Evolutionary conservation across 352 stramenopile species (phyloP), one percentile per base, ranked within the genome.

Genomic region (Pythium sukuiense): DNA sequence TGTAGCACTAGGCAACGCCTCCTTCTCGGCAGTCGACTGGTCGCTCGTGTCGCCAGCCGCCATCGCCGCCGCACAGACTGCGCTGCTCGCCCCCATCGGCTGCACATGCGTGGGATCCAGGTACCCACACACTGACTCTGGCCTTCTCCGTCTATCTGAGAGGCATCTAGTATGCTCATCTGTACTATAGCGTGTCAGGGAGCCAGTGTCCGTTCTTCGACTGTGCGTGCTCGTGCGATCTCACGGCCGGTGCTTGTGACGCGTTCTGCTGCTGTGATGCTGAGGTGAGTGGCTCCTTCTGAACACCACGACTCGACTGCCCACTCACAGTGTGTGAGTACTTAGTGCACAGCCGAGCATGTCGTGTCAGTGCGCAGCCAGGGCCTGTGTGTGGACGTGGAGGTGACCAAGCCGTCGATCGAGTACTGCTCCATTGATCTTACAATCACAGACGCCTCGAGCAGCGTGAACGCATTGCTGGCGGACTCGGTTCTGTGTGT

Each of bases 201-300:
- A 24, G 20, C 20, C 55, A 61, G 6, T 85, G 76, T 27, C 14
- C 45, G 27, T 82, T 73, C 70, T 85, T 79, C 35, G 72, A 83
- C 30, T 85, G 74, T 32, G 27, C 54, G 33, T 85, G 77, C 46
- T 60, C 69, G 32, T 85, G 77, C 52, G 77, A 85, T 27, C 53
- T 85, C 56, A 85, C 77, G 6, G 77, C 77, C 8, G 74, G 74
- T 0, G 70, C 67, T 0, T 85, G 77, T 16, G 77, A 85, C 55
- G 55, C 74, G 11, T 74, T 83, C 57, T 85, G 74, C 70, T 85
- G 77, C 73, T 85, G 77, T 29, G 77, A 85, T 18, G 45, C 27
- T 6, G 77, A 85, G 70, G 76, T 81, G 24, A 14, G 41, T n/a
- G 7, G 16, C n/a, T n/a, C n/a, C 14, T 7, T 24, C 1, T 24